Evolutionary conservation across 352 stramenopile genomes (phyloP).

Genomic region (Phytophthora nicotianae): DNA sequence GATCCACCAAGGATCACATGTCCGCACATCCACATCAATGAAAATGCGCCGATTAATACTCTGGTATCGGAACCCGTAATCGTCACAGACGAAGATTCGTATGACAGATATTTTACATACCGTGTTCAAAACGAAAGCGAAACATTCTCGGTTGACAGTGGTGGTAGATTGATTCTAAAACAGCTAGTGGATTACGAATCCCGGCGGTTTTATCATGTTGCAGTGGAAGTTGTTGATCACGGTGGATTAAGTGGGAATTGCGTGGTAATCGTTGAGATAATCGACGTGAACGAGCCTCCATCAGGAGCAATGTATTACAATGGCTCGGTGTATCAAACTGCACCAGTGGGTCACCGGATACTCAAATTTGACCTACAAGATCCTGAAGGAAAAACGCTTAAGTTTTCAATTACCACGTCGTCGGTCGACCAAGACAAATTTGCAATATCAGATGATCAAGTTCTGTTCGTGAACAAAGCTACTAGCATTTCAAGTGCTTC

Average conservation of each 20-base stretch:
- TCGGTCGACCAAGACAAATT: constrained; percentile 10
- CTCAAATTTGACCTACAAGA: constrained; percentile 27
- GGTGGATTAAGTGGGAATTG: constrained; percentile 43
- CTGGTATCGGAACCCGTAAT: constrained; percentile 10
- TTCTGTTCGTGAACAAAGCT: constrained; percentile 20
- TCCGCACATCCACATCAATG: constrained; percentile 17
- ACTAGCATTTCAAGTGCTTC: neutral
- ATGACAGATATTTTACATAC: constrained; percentile 26
- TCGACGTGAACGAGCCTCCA: constrained; percentile 49
- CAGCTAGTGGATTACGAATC: constrained; percentile 45
- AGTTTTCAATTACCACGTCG: constrained; percentile 13
- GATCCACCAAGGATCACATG: constrained; percentile 27
- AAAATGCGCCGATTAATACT: constrained; percentile 25
- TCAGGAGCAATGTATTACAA: constrained; percentile 37
- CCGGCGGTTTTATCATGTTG: constrained; percentile 31
- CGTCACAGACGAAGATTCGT: constrained; percentile 26
- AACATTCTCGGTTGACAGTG: constrained; percentile 40
- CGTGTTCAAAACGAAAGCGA: constrained; percentile 22
- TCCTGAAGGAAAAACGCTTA: constrained; percentile 19
- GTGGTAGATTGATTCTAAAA: constrained; percentile 38
- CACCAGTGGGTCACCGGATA: constrained; percentile 13
- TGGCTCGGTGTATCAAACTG: constrained; percentile 34
- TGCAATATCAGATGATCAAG: constrained; percentile 19
- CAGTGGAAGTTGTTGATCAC: constrained; percentile 37
- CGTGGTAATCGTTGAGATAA: constrained; percentile 39